Evolutionary conservation across 78 protist genomes (phyloP).

Genomic region (Thecamonas trahens): DNA sequence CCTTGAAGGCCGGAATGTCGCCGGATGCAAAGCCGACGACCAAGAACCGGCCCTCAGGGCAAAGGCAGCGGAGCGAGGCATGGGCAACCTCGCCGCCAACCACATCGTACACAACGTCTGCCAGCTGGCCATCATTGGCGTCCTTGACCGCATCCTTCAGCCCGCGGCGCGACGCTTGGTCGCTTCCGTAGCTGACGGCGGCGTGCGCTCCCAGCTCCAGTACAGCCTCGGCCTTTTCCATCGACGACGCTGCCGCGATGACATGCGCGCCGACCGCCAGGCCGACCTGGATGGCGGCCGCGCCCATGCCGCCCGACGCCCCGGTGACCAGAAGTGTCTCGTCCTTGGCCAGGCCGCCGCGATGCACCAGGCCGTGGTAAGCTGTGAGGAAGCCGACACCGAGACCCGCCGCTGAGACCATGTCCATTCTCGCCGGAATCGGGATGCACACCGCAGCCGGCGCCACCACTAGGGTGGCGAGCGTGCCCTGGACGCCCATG

Average conservation of each 20-base stretch:
- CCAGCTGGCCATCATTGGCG: conserved; percentile 23
- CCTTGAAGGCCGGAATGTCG: conserved; percentile 22
- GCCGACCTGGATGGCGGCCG: conserved; percentile 45
- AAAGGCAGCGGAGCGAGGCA: too few species aligned
- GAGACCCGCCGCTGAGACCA: conserved; percentile 6
- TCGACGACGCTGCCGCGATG: conserved; percentile 30
- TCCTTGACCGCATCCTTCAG: background rate
- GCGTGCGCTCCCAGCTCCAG: conserved; percentile 15
- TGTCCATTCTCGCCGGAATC: background rate
- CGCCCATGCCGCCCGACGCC: conserved; percentile 46
- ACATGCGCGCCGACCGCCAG: conserved; percentile 34
- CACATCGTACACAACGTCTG: conserved; percentile 34
- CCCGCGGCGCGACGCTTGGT: background rate
- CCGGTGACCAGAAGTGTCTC: conserved; percentile 37
- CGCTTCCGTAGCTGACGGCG: conserved; percentile 7
- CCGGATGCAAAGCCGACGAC: conserved; percentile 23
- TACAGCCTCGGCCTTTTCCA: conserved; percentile 15
- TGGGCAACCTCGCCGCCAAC: conserved; percentile 34
- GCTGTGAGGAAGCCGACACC: conserved; percentile 28
- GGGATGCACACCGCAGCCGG: background rate
- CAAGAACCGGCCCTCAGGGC: background rate
- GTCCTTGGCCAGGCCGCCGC: conserved; percentile 6
- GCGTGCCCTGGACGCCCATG: background rate
- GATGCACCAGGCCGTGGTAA: conserved; percentile 25
- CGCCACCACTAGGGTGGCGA: background rate